Conservation (phyloP, 2,329 filamentous ascomycete species). For the Aureobasidium mangrovei region DNA sequence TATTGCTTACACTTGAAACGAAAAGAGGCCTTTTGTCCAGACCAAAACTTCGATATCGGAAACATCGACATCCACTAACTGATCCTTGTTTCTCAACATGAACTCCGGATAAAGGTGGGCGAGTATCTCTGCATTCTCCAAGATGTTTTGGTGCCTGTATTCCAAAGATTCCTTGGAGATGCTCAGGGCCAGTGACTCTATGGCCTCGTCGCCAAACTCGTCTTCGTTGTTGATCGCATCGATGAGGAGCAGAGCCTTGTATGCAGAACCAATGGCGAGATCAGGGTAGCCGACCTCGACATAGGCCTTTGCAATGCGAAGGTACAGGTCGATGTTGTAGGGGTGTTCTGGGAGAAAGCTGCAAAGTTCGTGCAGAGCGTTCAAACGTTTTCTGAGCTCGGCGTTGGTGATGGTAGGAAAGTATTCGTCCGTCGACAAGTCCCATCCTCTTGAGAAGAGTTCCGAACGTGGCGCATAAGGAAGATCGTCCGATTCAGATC, state of each 20-base stretch:
- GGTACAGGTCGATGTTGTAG: slow-evolving; percentile 39
- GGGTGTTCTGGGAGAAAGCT: slow-evolving; percentile 21
- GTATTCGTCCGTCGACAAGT: slow-evolving; percentile 13
- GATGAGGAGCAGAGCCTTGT: slow-evolving; percentile 75
- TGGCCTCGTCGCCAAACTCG: slow-evolving; percentile 67
- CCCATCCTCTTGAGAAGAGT: slow-evolving; percentile 6
- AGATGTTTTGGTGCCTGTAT: slow-evolving; percentile 12
- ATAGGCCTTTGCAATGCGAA: slow-evolving; percentile 63
- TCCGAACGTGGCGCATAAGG: slow-evolving; percentile 6
- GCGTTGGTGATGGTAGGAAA: slow-evolving; percentile 15
- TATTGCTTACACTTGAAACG: slow-evolving; percentile 11
- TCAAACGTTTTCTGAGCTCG: slow-evolving; percentile 13
- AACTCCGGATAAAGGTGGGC: slow-evolving; percentile 12
- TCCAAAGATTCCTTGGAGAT: slow-evolving; percentile 14
- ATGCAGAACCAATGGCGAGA: slow-evolving; percentile 80
- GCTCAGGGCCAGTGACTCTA: slow-evolving; percentile 33
- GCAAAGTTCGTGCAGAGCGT: slow-evolving; percentile 10
- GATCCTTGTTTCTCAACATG: slow-evolving; percentile 12
- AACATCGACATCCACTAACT: slow-evolving; percentile 11
- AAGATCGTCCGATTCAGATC: slow-evolving; percentile 9
- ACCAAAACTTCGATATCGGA: slow-evolving; percentile 11
- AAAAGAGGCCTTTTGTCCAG: slow-evolving; percentile 10
- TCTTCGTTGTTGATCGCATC: slow-evolving; percentile 72
- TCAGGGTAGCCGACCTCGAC: slow-evolving; percentile 76
- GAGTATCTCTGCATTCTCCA: slow-evolving; percentile 10